phyloP scores from a whole-genome alignment of 352 stramenopile genomes.

The Peronospora belbahrii region DNA sequence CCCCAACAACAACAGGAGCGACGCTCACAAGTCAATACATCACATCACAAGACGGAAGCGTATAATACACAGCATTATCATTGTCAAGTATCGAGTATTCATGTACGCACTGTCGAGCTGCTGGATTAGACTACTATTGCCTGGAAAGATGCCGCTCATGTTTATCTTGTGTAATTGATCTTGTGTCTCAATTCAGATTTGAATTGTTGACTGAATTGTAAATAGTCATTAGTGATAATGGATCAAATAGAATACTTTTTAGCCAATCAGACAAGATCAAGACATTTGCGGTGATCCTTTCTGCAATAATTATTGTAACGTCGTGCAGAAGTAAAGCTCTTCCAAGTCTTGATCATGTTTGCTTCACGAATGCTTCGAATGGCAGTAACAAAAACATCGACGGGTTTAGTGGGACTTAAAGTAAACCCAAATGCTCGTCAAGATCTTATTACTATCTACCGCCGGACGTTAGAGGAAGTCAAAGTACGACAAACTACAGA shows the following conservation, averaged over 20 bases:
- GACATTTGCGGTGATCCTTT: conserved; percentile 27
- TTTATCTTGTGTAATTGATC: conserved; percentile 1
- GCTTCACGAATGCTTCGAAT: conserved; percentile 75
- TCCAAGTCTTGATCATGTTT: conserved; percentile 48
- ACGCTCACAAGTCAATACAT: too few relatives aligned
- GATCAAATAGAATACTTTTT: background rate
- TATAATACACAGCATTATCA: background rate
- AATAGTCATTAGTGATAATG: too few relatives aligned
- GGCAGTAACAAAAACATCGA: conserved; percentile 83
- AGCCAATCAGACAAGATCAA: conserved; percentile 13
- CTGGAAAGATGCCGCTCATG: conserved; percentile 75
- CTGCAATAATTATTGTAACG: conserved; percentile 9
- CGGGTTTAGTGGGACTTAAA: conserved; percentile 73
- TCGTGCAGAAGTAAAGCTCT: conserved; percentile 8
- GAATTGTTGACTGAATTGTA: conserved; percentile 3
- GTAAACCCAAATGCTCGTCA: conserved; percentile 79
- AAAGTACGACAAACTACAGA: conserved; percentile 40
- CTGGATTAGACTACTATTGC: conserved; percentile 77
- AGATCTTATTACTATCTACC: conserved; percentile 81
- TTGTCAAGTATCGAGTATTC: background rate
- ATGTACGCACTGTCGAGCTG: conserved; percentile 71
- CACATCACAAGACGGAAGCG: background rate
- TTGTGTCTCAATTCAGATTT: conserved; percentile 11
- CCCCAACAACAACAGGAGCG: conserved; percentile 4
- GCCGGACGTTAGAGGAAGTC: conserved; percentile 72